A percentile compares a stretch with the other conserved stretches of the same genome.
These are phyloP conservation scores for Auriscalpium orientale DNA, from an alignment of 768 basidiomycete genomes.

Conservation along the genomic window DNA sequence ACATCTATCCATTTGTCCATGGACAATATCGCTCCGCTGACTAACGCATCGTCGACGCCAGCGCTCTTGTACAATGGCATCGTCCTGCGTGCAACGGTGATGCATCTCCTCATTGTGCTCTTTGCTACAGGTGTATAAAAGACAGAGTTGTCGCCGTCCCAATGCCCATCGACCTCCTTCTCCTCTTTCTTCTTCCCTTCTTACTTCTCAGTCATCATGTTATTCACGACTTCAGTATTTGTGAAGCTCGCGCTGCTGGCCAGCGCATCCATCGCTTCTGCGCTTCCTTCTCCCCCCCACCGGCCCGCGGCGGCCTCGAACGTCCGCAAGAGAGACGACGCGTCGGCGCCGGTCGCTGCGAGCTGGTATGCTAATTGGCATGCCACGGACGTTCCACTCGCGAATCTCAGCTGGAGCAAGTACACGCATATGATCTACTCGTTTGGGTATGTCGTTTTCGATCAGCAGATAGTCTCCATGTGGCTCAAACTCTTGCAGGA, in stretches of 20 bases:
- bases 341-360: constrained; percentile 28
- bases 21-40: not conserved
- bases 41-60: too few relatives aligned
- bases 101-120: not conserved
- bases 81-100: not conserved
- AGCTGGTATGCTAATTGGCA: constrained; percentile 56
- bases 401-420: constrained; percentile 44
- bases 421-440: constrained; percentile 52
- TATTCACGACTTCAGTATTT: not conserved
- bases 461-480: constrained; percentile 2
- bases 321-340: not conserved
- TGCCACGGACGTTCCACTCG: constrained; percentile 31
- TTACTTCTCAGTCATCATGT: not conserved
- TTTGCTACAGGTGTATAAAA: not conserved
- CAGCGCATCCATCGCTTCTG: not conserved
- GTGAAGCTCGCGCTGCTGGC: not conserved
- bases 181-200: not conserved
- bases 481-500: not conserved
- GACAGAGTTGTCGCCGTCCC: not conserved
- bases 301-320: not conserved
- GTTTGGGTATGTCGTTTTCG: constrained; percentile 43
- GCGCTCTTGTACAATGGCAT: not conserved
- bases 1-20: not conserved
- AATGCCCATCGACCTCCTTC: not conserved
- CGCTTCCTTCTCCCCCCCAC: not conserved